phyloP scores from a whole-genome alignment of 352 stramenopile species.

The Thalassiosira delicatula region DNA sequence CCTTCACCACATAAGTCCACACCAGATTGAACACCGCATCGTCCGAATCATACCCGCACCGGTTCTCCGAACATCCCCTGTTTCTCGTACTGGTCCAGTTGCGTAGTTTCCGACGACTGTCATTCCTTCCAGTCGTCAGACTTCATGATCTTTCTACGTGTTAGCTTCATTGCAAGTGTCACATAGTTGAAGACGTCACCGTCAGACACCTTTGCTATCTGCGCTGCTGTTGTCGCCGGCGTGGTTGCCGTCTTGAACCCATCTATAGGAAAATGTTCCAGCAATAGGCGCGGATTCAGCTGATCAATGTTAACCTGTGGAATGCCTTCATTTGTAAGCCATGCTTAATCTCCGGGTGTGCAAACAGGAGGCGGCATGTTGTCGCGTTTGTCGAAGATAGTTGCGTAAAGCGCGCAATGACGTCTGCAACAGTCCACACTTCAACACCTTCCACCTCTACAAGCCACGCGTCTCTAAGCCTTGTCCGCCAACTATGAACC shows the following conservation, averaged over 20 bases:
- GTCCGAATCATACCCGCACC: background rate
- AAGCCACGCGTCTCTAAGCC: background rate
- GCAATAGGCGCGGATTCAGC: background rate
- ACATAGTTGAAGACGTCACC: conserved; percentile 1
- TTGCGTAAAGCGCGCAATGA: background rate
- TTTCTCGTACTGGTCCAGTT: background rate
- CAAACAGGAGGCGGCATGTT: background rate
- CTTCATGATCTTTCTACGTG: background rate
- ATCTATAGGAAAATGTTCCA: background rate
- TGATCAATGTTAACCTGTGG: conserved; percentile 2
- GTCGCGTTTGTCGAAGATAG: background rate
- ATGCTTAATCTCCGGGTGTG: conserved; percentile 1
- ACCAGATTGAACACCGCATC: conserved; percentile 15
- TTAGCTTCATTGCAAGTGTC: background rate
- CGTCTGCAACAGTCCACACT: background rate
- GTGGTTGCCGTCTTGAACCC: too few species aligned
- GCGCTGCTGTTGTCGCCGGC: too few species aligned
- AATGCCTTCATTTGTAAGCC: conserved; percentile 6
- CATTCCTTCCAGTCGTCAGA: background rate
- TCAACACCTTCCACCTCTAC: background rate
- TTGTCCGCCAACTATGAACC: background rate
- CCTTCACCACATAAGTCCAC: conserved; percentile 30
- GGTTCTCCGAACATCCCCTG: conserved; percentile 55
- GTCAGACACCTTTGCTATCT: too few species aligned
- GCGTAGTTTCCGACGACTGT: background rate